These are phyloP conservation scores for Melaleuca alternifolia DNA, from an alignment of 345 rosid genomes.

Conservation along the genomic window DNA sequence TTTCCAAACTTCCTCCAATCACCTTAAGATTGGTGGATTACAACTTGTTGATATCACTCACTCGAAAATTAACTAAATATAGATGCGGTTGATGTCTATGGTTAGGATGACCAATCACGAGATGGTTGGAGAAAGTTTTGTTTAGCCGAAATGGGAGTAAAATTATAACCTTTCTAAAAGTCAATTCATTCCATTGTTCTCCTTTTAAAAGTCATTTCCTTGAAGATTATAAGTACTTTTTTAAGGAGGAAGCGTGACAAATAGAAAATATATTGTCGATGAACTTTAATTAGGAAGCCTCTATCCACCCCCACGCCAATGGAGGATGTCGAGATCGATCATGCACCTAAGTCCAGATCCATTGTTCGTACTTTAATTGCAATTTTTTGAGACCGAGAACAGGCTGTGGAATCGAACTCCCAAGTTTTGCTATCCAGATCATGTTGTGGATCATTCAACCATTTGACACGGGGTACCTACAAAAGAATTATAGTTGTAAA, in stretches of 20 bases:
- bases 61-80: background rate
- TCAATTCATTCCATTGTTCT: fast-evolving
- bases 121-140: background rate
- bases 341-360: background rate
- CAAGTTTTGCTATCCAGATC: background rate
- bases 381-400: background rate
- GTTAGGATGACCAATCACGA: background rate
- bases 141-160: background rate
- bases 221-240: background rate
- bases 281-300: background rate
- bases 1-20: background rate
- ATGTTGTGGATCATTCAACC: background rate
- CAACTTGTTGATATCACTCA: background rate
- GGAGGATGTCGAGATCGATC: background rate
- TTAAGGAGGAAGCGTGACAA: background rate
- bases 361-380: too few relatives aligned
- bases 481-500: background rate
- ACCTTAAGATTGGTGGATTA: background rate
- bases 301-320: too few relatives aligned
- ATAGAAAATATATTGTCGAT: background rate
- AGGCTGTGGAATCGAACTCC: background rate
- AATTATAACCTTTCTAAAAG: background rate
- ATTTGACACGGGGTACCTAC: background rate
- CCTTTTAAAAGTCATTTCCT: background rate
- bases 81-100: background rate